Conservation (phyloP, 2,329 filamentous ascomycete genomes). For the Alternaria gaisen region DNA sequence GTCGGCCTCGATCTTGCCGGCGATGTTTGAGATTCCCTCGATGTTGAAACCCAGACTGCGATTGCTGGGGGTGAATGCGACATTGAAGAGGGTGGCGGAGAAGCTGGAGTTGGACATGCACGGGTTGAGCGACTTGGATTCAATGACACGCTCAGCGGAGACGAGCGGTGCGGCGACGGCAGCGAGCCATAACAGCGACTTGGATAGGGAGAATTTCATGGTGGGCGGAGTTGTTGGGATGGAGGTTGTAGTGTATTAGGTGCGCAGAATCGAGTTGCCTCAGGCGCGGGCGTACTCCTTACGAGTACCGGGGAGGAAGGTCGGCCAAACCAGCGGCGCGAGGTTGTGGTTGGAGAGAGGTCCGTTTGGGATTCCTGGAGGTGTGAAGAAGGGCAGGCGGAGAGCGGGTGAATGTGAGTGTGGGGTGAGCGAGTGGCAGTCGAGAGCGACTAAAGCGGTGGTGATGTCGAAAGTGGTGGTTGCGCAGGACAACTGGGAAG, state of each 20-base stretch:
- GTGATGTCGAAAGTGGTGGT: conserved; percentile 31
- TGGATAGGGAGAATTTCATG: conserved; percentile 48
- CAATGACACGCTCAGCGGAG: conserved; percentile 68
- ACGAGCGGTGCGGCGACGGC: conserved; percentile 57
- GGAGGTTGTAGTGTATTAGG: conserved; percentile 15
- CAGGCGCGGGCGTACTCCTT: conserved; percentile 37
- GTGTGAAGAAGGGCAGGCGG: conserved; percentile 9
- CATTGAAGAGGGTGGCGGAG: conserved; percentile 88
- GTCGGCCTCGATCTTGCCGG: conserved; percentile 82
- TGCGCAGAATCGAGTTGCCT: conserved; percentile 19
- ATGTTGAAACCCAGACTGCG: conserved; percentile 76
- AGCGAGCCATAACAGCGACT: conserved; percentile 46
- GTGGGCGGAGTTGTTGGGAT: conserved; percentile 23
- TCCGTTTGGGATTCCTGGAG: conserved; percentile 12
- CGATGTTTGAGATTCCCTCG: conserved; percentile 82
- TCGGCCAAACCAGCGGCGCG: conserved; percentile 49
- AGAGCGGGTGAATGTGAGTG: conserved; percentile 14
- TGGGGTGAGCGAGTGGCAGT: conserved; percentile 40
- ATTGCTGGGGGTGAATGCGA: conserved; percentile 80
- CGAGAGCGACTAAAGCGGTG: conserved; percentile 27
- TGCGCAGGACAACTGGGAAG: conserved; percentile 36
- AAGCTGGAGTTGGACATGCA: conserved; percentile 88
- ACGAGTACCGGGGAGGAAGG: conserved; percentile 38
- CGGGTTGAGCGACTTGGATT: conserved; percentile 82
- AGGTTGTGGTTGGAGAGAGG: conserved; percentile 12